A percentile compares a stretch with the other conserved stretches of the same genome.
Conservation (phyloP, 768 basidiomycete genomes). For the Mycena rosella region DNA sequence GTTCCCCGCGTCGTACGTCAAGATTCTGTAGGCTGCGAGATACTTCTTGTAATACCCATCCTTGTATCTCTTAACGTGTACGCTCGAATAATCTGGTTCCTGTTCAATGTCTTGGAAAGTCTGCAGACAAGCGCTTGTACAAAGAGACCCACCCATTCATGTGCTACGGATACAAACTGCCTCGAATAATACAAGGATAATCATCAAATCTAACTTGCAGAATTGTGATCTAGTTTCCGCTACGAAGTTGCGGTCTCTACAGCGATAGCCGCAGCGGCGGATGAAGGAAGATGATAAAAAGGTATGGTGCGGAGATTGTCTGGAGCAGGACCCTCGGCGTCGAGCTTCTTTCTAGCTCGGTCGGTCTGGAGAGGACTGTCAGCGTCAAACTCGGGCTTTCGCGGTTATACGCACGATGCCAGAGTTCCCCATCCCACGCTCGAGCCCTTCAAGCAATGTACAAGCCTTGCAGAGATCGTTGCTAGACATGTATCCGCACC, state of each 20-base stretch:
- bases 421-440: slow-evolving; percentile 79
- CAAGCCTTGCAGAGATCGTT: slow-evolving; percentile 98
- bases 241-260: slow-evolving; percentile 17
- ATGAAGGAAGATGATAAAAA: slow-evolving; percentile 50
- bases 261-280: slow-evolving; percentile 6
- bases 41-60: neutral
- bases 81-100: neutral
- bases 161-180: neutral
- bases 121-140: neutral
- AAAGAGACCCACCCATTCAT: neutral
- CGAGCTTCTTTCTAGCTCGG: slow-evolving; percentile 72
- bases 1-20: slow-evolving; percentile 79
- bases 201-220: neutral
- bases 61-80: slow-evolving; percentile 3
- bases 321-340: slow-evolving; percentile 69
- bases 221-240: neutral
- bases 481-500: slow-evolving; percentile 96
- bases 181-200: neutral
- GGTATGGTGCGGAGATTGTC: slow-evolving; percentile 85
- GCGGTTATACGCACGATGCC: slow-evolving; percentile 64
- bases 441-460: slow-evolving; percentile 89
- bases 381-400: neutral
- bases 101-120: neutral
- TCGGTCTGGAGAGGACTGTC: slow-evolving; percentile 65
- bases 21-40: slow-evolving; percentile 55